Percentiles rank a stretch among this genome's conserved stretches.
phyloP scores from a whole-genome alignment of 2,329 filamentous ascomycete species.

The Fusarium chaquense region DNA sequence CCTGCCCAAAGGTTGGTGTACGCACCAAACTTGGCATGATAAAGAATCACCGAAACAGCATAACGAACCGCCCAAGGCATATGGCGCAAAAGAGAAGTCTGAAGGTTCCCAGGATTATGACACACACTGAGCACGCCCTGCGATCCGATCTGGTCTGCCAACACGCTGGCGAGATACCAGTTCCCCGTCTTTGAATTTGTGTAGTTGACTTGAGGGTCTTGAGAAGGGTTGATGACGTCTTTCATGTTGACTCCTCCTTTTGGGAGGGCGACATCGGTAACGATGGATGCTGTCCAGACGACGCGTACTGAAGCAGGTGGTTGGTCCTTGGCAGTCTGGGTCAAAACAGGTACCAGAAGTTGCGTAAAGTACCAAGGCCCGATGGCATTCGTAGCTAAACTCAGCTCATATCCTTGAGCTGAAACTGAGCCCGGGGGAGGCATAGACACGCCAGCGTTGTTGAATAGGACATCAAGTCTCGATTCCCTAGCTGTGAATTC shows the following conservation, averaged over 20 bases:
- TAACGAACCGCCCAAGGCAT: constrained; percentile 17
- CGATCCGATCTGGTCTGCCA: constrained; percentile 8
- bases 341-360: constrained; percentile 19
- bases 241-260: constrained; percentile 22
- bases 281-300: constrained; percentile 29
- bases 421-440: constrained; percentile 28
- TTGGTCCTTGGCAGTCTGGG: constrained; percentile 1
- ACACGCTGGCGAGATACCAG: constrained; percentile 20
- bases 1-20: constrained; percentile 30
- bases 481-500: constrained; percentile 23
- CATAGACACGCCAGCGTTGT: constrained; percentile 34
- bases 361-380: constrained; percentile 36
- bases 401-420: constrained; percentile 35
- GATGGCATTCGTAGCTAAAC: constrained; percentile 33
- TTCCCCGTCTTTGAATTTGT: constrained; percentile 35
- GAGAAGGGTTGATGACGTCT: not conserved
- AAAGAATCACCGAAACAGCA: constrained; percentile 9
- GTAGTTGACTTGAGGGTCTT: constrained; percentile 23
- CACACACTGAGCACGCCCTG: constrained; percentile 25
- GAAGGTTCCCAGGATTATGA: constrained; percentile 30
- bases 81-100: constrained; percentile 22
- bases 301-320: constrained; percentile 23
- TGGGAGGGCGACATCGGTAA: constrained; percentile 16
- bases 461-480: constrained; percentile 30
- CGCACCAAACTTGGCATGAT: constrained; percentile 22